Percentiles rank a stretch among this genome's conserved stretches.
Evolutionary conservation across 495 filamentous ascomycete species (phyloP).

Genomic region (Parachaetomium inaequale): DNA sequence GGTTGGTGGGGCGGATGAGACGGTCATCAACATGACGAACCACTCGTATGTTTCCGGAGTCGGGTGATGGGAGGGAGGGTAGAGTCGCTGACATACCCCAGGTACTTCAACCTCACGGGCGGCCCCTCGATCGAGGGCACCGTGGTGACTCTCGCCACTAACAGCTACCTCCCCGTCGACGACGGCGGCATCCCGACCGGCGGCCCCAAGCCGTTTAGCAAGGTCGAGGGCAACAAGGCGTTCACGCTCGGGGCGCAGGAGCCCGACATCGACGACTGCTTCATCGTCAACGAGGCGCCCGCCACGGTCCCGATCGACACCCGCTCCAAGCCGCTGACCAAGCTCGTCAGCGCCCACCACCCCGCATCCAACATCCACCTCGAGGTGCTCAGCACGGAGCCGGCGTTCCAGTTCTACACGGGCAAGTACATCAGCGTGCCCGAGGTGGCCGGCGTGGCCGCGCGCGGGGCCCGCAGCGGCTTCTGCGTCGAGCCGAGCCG

Average conservation of each 20-base stretch:
- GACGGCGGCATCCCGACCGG: conserved; percentile 62
- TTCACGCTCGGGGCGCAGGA: conserved; percentile 66
- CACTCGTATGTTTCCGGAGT: conserved; percentile 63
- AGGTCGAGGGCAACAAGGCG: conserved; percentile 57
- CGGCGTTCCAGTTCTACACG: conserved; percentile 95
- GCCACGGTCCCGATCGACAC: conserved; percentile 70
- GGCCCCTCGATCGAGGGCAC: conserved; percentile 70
- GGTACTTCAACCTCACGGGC: conserved; percentile 85
- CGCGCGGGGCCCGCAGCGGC: conserved; percentile 61
- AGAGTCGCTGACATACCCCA: conserved; percentile 34
- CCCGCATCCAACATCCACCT: conserved; percentile 69
- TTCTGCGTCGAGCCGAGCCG: conserved; percentile 91
- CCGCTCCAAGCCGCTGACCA: conserved; percentile 57
- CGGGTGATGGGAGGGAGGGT: background rate
- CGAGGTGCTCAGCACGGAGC: conserved; percentile 83
- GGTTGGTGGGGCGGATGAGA: conserved; percentile 74
- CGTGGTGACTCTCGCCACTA: conserved; percentile 64
- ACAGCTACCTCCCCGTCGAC: conserved; percentile 71
- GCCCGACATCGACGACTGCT: conserved; percentile 86
- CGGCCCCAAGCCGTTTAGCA: conserved; percentile 53
- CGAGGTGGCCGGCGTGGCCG: conserved; percentile 59
- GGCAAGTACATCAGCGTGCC: conserved; percentile 80
- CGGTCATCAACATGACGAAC: conserved; percentile 86
- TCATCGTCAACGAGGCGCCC: conserved; percentile 66
- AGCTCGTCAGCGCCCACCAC: conserved; percentile 65